A percentile compares a stretch with the other conserved stretches of the same genome.
Evolutionary conservation across 1,139 yeast genomes (phyloP).

Genomic region (Pichia sp.): DNA sequence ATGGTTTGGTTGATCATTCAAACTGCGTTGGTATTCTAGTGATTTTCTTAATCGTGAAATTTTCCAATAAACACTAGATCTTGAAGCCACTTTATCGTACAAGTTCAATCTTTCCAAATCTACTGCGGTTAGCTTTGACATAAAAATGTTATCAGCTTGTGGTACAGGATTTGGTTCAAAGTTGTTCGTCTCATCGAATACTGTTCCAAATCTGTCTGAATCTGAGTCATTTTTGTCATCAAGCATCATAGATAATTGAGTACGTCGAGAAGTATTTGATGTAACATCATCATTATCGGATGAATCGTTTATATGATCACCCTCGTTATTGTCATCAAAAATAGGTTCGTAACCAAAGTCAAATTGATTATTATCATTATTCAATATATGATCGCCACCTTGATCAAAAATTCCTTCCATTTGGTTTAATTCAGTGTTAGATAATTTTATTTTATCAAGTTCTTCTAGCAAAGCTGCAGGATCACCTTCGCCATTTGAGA

Average conservation of each 20-base stretch:
- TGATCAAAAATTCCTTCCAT: constrained; percentile 9
- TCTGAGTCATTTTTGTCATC: constrained; percentile 44
- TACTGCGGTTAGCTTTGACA: constrained; percentile 10
- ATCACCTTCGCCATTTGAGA: constrained; percentile 36
- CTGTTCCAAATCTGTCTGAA: too few relatives aligned
- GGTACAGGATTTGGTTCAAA: background rate
- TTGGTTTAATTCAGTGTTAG: background rate
- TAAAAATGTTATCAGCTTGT: constrained; percentile 15
- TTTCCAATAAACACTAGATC: constrained; percentile 86
- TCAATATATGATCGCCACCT: constrained; percentile 12
- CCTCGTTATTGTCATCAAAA: constrained; percentile 10
- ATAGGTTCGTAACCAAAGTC: constrained; percentile 8
- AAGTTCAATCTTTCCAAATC: constrained; percentile 33
- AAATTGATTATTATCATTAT: background rate
- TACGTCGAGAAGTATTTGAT: constrained; percentile 22
- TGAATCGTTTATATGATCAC: background rate
- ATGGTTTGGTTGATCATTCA: background rate
- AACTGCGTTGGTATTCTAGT: background rate
- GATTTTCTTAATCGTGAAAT: constrained; percentile 33
- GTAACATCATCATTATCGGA: constrained; percentile 15
- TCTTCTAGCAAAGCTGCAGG: constrained; percentile 31
- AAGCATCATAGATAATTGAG: constrained; percentile 25
- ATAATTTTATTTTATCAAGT: constrained; percentile 23
- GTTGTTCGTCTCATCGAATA: constrained; percentile 15
- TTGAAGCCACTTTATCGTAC: constrained; percentile 45